phyloP scores from a whole-genome alignment of 228 moss, liverwort and hornwort genomes.

The Sphagnum magellanicum region DNA sequence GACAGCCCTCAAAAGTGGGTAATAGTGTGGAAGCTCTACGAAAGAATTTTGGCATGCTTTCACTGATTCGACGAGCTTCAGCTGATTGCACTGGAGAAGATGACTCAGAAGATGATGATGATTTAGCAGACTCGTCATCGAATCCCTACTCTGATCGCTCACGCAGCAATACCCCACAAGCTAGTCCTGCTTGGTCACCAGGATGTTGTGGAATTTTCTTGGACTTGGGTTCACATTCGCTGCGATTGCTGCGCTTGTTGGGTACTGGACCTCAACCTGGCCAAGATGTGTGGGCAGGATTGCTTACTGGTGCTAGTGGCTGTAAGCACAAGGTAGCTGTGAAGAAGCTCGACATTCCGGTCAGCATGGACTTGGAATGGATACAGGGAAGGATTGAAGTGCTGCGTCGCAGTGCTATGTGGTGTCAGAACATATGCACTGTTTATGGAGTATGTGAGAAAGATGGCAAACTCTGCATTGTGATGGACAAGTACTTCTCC shows the following conservation, averaged over 20 bases:
- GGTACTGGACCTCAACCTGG: constrained; percentile 24
- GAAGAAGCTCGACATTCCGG: constrained; percentile 37
- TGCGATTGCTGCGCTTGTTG: constrained; percentile 26
- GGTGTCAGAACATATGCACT: constrained; percentile 49
- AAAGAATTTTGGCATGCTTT: constrained; percentile 43
- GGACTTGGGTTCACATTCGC: constrained; percentile 36
- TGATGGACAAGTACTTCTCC: constrained; percentile 41
- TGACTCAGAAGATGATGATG: constrained; percentile 44
- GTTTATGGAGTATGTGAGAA: constrained; percentile 37
- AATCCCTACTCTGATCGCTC: constrained; percentile 45
- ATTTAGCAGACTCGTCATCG: constrained; percentile 25
- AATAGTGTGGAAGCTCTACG: constrained; percentile 47
- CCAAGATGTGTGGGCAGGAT: constrained; percentile 42
- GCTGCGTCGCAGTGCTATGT: constrained; percentile 37
- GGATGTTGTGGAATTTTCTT: constrained; percentile 26
- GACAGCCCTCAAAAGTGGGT: constrained; percentile 44
- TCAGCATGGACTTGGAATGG: constrained; percentile 36
- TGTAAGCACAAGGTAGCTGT: constrained; percentile 48
- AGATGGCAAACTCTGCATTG: constrained; percentile 41
- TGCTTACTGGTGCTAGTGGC: constrained; percentile 28
- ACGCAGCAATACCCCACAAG: constrained; percentile 41
- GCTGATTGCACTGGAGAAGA: constrained; percentile 38
- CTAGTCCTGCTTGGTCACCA: constrained; percentile 40
- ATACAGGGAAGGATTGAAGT: constrained; percentile 38
- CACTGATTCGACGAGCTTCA: constrained; percentile 32